phyloP scores from a whole-genome alignment of 192 early-diverging fungal species.

The Umbelopsis isabellina region DNA sequence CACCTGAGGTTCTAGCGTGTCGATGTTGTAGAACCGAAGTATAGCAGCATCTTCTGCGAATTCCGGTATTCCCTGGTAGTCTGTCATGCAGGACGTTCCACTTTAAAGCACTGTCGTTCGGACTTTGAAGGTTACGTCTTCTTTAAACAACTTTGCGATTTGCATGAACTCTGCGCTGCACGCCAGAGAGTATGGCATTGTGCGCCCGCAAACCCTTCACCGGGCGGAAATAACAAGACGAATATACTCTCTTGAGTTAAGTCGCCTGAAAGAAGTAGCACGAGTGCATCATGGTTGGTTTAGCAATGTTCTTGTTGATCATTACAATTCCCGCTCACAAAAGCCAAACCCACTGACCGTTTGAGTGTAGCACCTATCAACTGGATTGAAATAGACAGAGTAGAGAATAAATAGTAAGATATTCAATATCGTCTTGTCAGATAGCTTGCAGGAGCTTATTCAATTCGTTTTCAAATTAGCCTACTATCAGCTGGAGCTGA shows the following conservation, averaged over 20 bases:
- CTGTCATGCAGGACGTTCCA: slow-evolving; percentile 1
- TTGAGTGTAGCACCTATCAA: slow-evolving; percentile 45
- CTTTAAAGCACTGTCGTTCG: not conserved
- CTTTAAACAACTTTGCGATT: not conserved
- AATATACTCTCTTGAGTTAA: slow-evolving; percentile 29
- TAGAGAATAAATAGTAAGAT: slow-evolving; percentile 61
- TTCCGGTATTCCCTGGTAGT: slow-evolving; percentile 26
- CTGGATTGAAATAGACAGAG: slow-evolving; percentile 53
- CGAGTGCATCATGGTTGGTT: slow-evolving; percentile 28
- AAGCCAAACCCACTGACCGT: not conserved
- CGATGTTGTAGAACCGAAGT: slow-evolving; percentile 56
- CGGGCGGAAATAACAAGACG: slow-evolving; percentile 37
- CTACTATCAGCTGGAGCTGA: slow-evolving; percentile 67
- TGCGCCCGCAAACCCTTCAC: slow-evolving; percentile 1
- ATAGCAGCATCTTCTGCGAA: slow-evolving; percentile 46
- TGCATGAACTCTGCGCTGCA: slow-evolving; percentile 20
- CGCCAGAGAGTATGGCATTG: slow-evolving; percentile 16
- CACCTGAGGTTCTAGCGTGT: slow-evolving; percentile 47
- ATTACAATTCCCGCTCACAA: not conserved
- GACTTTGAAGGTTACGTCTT: not conserved
- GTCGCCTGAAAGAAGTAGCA: slow-evolving; percentile 29
- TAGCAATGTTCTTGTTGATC: not conserved
- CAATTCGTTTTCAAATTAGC: slow-evolving; percentile 32
- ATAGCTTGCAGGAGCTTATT: not conserved
- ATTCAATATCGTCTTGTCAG: not conserved